Base-by-base conservation (phyloP, 208 protist species). In the Trypanosoma avium region DNA sequence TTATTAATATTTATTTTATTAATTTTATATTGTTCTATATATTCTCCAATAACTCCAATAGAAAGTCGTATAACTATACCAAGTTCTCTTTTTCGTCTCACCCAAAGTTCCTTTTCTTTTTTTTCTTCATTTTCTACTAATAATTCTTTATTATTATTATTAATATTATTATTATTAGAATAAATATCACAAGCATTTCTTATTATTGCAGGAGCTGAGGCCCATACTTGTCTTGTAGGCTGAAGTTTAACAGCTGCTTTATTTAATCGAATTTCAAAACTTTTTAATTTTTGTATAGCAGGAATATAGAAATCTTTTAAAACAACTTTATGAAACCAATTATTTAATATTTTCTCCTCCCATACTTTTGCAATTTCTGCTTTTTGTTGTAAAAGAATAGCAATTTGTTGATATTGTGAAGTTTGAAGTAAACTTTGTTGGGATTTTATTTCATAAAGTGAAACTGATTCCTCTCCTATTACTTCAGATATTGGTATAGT, bases 321-420 rank as follows among this genome's bases (percentile, higher is more conserved):
- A 9, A 74, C 68, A 17, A 42, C 38, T 15, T 13, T 17, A 17
- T 58, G 24, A 42, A 60, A 74, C 68, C 68, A 74, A 43, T 4
- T 27, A 12, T 43, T 35, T 10, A 68, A 12, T 2, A 74, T 59
- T 10, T 61, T n/a, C 5, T 45, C 32, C 15, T 74, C 38, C 68
- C 68, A 74, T 26, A 74, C 29, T 30, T 53, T 26, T 29, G 46
- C 61, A 10, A 38, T 5, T 13, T 13, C 10, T 5, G 33, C 33
- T 38, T 38, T 66, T 27, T 17, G 22, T 19, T 36, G 12, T 22
- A 59, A 19, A 27, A 61, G 8, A 24, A n/a, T 3, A 10, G 40
- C 26, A 4, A n/a, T 26, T 3, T 29, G 4, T 35, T 21, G 15
- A 21, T 53, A 30, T 3, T 13, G 7, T 38, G 33, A 5, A 13